Evolutionary conservation across 1,284 basidiomycete genomes (phyloP), one percentile per base, ranked within the genome.

Genomic region (Rhizopogon parksii): DNA sequence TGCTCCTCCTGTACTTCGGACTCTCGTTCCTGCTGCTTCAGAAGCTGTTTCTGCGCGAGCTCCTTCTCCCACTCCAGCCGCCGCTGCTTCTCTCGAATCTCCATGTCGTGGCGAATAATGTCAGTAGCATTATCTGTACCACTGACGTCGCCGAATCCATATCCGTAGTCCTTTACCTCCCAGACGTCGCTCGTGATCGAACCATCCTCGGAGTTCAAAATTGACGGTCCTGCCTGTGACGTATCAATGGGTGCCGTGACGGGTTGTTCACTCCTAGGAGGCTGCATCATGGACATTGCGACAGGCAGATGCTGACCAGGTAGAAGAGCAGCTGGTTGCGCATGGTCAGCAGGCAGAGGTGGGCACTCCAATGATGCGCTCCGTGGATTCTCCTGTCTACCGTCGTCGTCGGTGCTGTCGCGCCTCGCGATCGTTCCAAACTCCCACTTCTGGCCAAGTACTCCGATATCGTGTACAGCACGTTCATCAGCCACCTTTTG

Each of bases 101-200:
- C 57, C 56, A 65, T 56, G 34, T 67, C 69, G 53, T 60, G 64
- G 27, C 67, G 66, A 19, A 57, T 55, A 15, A 67, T 52, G 0
- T 62, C 59, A 3, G 63, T 51, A 1, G 63, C 64, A 27, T 67
- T 66, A 1, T 70, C 69, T 5, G 55, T 60, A 3, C 69, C 71
- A 50, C 65, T 68, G 4, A 63, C 56, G 14, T 66, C 60, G 4
- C 81, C 81, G 55, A 82, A 82, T 1, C 80, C 78, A 57, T 69
- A 83, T 6, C 81, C 83, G 53, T 73, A 85, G 59, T 86, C 75
- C 55, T 73, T 77, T 40, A 85, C 83, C 53, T 75, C 73, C 65
- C 75, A 78, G 12, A 77, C 76, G 49, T 76, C 75, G 32, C 65
- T 67, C 14, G 52, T 8, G 8, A 49, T 25, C 6, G 66, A 68